Conservation (phyloP, 495 filamentous ascomycete species). For the Glutinoglossum americanum region DNA sequence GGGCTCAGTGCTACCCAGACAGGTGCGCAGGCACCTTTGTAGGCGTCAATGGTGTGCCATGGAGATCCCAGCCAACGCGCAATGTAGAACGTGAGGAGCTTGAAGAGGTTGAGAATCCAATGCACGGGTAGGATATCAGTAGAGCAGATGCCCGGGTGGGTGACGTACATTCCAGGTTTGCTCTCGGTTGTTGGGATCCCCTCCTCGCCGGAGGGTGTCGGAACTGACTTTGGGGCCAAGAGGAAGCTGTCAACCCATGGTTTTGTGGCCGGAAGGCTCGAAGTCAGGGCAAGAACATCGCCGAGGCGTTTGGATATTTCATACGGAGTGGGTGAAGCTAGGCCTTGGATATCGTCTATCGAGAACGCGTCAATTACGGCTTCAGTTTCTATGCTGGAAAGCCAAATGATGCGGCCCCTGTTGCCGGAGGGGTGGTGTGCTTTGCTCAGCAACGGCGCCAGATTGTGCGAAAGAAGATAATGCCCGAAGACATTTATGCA, state of each 20-base stretch:
- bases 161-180: constrained; percentile 43
- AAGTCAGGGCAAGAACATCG: constrained; percentile 61
- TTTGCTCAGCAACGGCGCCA: constrained; percentile 44
- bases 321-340: constrained; percentile 41
- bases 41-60: constrained; percentile 58
- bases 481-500: constrained; percentile 88
- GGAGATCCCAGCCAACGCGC: constrained; percentile 65
- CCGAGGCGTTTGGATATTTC: constrained; percentile 71
- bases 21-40: constrained; percentile 54
- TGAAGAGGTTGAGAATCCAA: constrained; percentile 38
- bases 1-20: constrained; percentile 58
- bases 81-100: constrained; percentile 42
- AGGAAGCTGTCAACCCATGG: constrained; percentile 33
- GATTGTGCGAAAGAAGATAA: constrained; percentile 67
- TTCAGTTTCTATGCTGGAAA: constrained; percentile 54
- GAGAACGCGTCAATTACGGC: constrained; percentile 24
- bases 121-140: constrained; percentile 58
- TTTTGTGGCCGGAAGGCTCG: constrained; percentile 37
- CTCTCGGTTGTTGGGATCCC: not conserved
- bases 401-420: constrained; percentile 56
- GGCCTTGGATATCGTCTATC: constrained; percentile 53
- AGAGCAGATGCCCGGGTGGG: constrained; percentile 71
- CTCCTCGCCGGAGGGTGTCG: not conserved
- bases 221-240: not conserved
- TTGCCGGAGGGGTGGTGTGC: constrained; percentile 8